Conservation (phyloP, 2,329 filamentous ascomycete genomes). For the Pyricularia pennisetigena region DNA sequence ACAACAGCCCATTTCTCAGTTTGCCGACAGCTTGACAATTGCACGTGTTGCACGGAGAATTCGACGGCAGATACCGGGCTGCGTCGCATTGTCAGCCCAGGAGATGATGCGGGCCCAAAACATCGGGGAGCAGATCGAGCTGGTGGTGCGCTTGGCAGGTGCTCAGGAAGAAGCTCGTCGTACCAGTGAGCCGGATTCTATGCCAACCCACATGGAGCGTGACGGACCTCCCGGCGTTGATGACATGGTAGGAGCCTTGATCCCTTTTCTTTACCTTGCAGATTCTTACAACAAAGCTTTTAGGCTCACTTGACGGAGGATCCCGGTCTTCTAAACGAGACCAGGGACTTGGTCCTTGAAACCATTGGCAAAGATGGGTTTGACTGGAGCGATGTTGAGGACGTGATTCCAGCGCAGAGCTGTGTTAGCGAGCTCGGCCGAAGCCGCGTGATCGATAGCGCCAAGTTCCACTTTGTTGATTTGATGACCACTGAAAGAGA, state of each 20-base stretch:
- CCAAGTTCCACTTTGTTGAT: constrained; percentile 6
- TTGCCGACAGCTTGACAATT: background rate
- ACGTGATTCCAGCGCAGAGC: constrained; percentile 7
- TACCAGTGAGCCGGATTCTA: background rate
- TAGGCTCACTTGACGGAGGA: background rate
- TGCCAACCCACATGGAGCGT: background rate
- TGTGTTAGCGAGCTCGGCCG: constrained; percentile 5
- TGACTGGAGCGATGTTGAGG: constrained; percentile 8
- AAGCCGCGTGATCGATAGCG: constrained; percentile 7
- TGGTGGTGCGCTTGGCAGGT: constrained; percentile 5
- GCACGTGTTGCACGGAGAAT: background rate
- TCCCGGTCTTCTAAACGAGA: background rate
- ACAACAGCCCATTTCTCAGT: background rate
- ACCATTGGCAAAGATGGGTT: constrained; percentile 4
- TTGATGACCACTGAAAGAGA: constrained; percentile 2
- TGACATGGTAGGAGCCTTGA: background rate
- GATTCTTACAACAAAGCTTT: background rate
- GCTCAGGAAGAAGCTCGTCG: background rate
- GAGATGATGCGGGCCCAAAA: constrained; percentile 1
- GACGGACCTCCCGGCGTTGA: background rate
- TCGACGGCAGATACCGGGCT: background rate
- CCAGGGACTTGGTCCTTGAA: constrained; percentile 5
- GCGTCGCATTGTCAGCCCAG: background rate
- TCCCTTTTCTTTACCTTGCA: background rate
- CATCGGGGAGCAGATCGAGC: constrained; percentile 9